Conservation (phyloP, 1,284 basidiomycete species). For the Coriolopsis trogii region DNA sequence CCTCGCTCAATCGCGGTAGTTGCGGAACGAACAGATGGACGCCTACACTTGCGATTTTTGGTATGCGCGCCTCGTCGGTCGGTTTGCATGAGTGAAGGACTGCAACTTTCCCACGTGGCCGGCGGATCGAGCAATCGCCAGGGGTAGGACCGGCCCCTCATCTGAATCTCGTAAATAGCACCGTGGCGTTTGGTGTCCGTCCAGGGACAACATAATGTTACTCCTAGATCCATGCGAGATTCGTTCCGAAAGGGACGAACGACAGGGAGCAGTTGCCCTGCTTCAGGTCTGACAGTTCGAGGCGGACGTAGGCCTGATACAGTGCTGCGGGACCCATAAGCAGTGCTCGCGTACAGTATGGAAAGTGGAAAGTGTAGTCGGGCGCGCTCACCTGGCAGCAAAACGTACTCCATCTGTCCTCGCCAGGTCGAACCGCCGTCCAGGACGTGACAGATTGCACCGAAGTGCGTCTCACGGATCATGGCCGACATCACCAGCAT, state of each 20-base stretch:
- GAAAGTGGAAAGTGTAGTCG: background rate
- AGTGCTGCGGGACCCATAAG: constrained; percentile 6
- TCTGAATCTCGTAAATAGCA: constrained; percentile 2
- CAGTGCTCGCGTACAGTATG: constrained; percentile 1
- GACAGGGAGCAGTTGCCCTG: constrained; percentile 10
- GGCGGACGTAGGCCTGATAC: constrained; percentile 10
- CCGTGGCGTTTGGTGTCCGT: background rate
- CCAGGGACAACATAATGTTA: constrained; percentile 9
- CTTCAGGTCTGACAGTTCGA: constrained; percentile 8
- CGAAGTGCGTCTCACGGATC: constrained; percentile 14
- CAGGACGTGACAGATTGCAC: background rate
- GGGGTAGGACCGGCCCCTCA: background rate
- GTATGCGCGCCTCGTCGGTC: background rate
- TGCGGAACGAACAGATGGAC: too few relatives aligned
- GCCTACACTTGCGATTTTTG: background rate
- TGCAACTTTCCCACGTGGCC: background rate
- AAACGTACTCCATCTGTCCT: constrained; percentile 1
- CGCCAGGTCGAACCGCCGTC: constrained; percentile 3
- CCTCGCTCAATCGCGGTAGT: background rate
- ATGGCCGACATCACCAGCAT: background rate
- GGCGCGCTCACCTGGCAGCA: background rate
- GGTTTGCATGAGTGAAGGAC: background rate
- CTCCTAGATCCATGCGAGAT: constrained; percentile 13
- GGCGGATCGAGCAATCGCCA: background rate
- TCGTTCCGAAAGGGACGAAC: background rate